These are phyloP conservation scores for Daldinia decipiens DNA, from an alignment of 495 filamentous ascomycete genomes.

Conservation along the genomic window DNA sequence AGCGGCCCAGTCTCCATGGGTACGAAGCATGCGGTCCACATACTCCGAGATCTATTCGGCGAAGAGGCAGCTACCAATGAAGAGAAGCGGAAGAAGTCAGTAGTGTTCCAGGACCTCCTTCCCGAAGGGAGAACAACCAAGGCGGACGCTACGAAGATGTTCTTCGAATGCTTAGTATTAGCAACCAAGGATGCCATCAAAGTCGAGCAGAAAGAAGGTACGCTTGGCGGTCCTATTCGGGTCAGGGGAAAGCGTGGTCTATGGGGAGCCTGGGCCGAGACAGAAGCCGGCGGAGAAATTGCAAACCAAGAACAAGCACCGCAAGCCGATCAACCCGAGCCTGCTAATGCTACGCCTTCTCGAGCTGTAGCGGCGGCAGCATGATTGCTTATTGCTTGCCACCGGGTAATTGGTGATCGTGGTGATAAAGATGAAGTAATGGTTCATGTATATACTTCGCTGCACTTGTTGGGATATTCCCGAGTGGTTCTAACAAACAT, in stretches of 20 bases:
- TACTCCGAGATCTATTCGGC: slow-evolving; percentile 88
- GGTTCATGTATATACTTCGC: slow-evolving; percentile 51
- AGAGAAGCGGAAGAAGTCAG: slow-evolving; percentile 77
- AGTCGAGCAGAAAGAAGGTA: slow-evolving; percentile 84
- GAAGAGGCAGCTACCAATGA: slow-evolving; percentile 66
- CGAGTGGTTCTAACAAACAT: slow-evolving; percentile 32
- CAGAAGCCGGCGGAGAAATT: slow-evolving; percentile 71
- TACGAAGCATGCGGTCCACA: slow-evolving; percentile 94
- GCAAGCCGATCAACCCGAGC: slow-evolving; percentile 46
- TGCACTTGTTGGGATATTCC: slow-evolving; percentile 46
- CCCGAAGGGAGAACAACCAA: slow-evolving; percentile 81
- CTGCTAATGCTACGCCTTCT: slow-evolving; percentile 48
- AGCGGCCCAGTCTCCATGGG: slow-evolving; percentile 85
- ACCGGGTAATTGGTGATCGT: slow-evolving; percentile 18
- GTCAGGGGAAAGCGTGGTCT: slow-evolving; percentile 89
- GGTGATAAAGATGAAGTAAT: slow-evolving; percentile 37
- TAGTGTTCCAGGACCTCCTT: slow-evolving; percentile 91
- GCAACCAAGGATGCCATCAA: slow-evolving; percentile 98
- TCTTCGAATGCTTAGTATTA: slow-evolving; percentile 94
- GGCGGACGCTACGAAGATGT: slow-evolving; percentile 97
- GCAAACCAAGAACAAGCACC: slow-evolving; percentile 52
- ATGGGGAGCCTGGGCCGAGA: slow-evolving; percentile 96
- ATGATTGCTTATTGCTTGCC: slow-evolving; percentile 22
- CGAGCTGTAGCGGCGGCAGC: slow-evolving; percentile 50
- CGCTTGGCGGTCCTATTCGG: slow-evolving; percentile 78